Evolutionary conservation across 2,329 filamentous ascomycete species (phyloP).

Genomic region (Gnomoniopsis sp.): DNA sequence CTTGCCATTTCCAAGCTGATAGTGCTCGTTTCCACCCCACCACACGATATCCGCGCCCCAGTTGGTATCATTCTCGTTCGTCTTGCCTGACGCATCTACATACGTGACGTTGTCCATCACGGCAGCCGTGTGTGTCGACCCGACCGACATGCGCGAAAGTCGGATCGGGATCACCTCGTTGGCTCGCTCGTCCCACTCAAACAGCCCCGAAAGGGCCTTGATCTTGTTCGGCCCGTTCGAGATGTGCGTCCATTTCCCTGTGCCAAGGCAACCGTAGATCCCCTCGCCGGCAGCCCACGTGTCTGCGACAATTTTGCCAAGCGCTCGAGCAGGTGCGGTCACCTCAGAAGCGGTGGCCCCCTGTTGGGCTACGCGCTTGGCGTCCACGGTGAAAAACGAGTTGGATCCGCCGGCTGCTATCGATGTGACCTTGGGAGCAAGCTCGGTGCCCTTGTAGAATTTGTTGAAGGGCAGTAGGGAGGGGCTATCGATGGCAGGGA

Average conservation of each 20-base stretch:
- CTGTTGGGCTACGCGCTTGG: conserved; percentile 52
- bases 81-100: conserved; percentile 49
- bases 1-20: conserved; percentile 89
- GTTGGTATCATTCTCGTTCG: conserved; percentile 68
- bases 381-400: conserved; percentile 84
- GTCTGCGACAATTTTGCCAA: conserved; percentile 65
- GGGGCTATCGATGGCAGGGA: conserved; percentile 65
- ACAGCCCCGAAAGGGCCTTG: conserved; percentile 76
- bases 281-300: conserved; percentile 86
- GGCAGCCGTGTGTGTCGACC: conserved; percentile 76
- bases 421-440: conserved; percentile 65
- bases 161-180: conserved; percentile 73
- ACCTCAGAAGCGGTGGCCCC: conserved; percentile 32
- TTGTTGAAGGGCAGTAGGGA: conserved; percentile 66
- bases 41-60: conserved; percentile 87
- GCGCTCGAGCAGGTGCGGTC: conserved; percentile 33
- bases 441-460: conserved; percentile 66
- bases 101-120: conserved; percentile 79
- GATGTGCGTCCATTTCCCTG: conserved; percentile 84
- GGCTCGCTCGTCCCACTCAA: conserved; percentile 77
- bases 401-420: conserved; percentile 84
- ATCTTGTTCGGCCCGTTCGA: conserved; percentile 76
- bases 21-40: conserved; percentile 94
- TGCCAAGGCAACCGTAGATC: conserved; percentile 79
- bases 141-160: conserved; percentile 68